Evolutionary conservation across 1,284 basidiomycete genomes (phyloP), one percentile per base, ranked within the genome.

Genomic region (Apiotrichum veenhuisii): DNA sequence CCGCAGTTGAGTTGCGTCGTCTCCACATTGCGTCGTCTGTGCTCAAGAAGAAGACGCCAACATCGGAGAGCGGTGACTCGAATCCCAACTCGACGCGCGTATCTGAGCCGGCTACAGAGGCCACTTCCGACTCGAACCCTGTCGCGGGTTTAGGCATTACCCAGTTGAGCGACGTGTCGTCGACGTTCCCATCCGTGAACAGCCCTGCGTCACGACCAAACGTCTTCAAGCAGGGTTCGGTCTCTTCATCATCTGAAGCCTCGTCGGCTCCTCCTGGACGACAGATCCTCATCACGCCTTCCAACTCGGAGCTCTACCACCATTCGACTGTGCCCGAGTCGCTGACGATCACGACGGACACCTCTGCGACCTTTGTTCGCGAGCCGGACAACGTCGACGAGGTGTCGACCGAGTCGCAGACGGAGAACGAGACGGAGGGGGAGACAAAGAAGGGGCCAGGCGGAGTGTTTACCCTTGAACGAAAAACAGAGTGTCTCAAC

Each of bases 11-110:
- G 50, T 55, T 68, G 15, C 62, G 70, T 26, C 61, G 68, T n/a
- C 51, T 64, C 25, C 66, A 64, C 47, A 70, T 74, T 18, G 67
- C 67, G 25, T 64, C 64, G 8, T 67, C 58, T 1, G 71, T 74
- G 2, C 50, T 72, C 45, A 74, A 69, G 56, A 74, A 72, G 56
- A 62, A 47, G 33, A 41, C 41, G 10, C 53, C 49, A 25, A 34
- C 43, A 15, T 64, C 64, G 12, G 57, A 62, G 33, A 58, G 58
- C 26, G 58, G 58, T 23, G 59, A 52, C 40, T 61, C 52, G 20
- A 58, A 40, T 46, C 42, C 48, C n/a, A 25, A 23, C 11, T 26
- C 40, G 36, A 26, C n/a, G 18, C 38, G 18, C 5, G 50, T 17
- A 17, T 23, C 22, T 3, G 43, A 54, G 8, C 48, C 38, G 15